Evolutionary conservation across 2,329 filamentous ascomycete genomes (phyloP).

Genomic region (Sarocladium strictum): DNA sequence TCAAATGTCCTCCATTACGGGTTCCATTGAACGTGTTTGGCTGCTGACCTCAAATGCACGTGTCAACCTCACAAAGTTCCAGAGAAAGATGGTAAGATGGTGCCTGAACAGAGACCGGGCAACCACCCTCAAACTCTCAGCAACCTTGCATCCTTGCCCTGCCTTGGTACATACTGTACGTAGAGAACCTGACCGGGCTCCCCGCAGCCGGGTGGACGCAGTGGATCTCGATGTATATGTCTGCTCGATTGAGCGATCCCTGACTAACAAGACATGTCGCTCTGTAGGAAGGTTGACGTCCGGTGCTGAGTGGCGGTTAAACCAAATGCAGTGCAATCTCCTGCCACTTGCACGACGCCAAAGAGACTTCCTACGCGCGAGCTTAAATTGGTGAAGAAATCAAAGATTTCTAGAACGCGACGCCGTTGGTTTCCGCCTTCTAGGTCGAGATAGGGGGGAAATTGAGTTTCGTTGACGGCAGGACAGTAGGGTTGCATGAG

Average conservation of each 20-base stretch:
- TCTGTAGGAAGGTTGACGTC: background rate
- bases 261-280: background rate
- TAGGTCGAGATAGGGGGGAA: too few relatives aligned
- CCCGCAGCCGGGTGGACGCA: background rate
- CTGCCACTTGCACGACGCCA: too few relatives aligned
- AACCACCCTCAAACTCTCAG: background rate
- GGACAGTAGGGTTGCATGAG: background rate
- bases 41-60: too few relatives aligned
- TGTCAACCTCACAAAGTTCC: too few relatives aligned
- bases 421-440: too few relatives aligned
- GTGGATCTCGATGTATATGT: background rate
- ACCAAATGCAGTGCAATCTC: background rate
- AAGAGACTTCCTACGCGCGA: too few relatives aligned
- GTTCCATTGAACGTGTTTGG: too few relatives aligned
- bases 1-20: too few relatives aligned
- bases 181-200: background rate
- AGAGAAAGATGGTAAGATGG: too few relatives aligned
- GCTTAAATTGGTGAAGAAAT: too few relatives aligned
- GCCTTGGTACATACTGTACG: background rate
- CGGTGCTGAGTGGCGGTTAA: background rate
- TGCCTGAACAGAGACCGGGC: too few relatives aligned
- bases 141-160: background rate
- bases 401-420: too few relatives aligned
- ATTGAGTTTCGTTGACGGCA: background rate
- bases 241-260: background rate